Percentiles rank a stretch among this genome's conserved stretches.
These are phyloP conservation scores for Coemansia pectinata DNA, from an alignment of 192 early-diverging fungal species.

Conservation along the genomic window DNA sequence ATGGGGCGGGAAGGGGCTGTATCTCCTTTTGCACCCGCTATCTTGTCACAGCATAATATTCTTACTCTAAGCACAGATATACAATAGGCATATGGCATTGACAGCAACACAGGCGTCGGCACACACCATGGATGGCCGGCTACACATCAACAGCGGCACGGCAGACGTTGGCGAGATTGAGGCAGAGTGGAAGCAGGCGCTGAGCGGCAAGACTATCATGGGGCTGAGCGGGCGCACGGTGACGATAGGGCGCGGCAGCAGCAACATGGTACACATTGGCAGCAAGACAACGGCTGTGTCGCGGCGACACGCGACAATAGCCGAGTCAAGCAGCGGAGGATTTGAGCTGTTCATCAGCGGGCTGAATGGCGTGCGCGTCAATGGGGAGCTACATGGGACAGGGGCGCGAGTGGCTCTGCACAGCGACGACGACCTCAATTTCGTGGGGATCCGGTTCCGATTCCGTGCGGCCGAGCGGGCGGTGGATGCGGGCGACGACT, in stretches of 20 bases:
- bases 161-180: background rate
- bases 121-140: background rate
- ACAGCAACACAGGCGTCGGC: background rate
- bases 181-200: conserved; percentile 30
- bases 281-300: conserved; percentile 43
- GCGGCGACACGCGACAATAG: conserved; percentile 44
- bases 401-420: conserved; percentile 25
- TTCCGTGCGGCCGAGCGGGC: conserved; percentile 30
- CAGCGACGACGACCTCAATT: conserved; percentile 46
- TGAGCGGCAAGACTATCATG: conserved; percentile 33
- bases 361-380: conserved; percentile 53
- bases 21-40: background rate
- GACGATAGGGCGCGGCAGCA: conserved; percentile 49
- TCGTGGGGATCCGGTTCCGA: conserved; percentile 52
- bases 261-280: conserved; percentile 42
- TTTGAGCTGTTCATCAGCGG: conserved; percentile 43
- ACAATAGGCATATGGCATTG: conserved; percentile 3
- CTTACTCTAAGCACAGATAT: background rate
- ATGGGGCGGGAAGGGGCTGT: background rate
- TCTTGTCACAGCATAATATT: background rate
- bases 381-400: conserved; percentile 27
- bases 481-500: conserved; percentile 22
- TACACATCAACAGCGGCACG: background rate
- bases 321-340: conserved; percentile 1
- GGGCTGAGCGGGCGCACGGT: conserved; percentile 31